These are phyloP conservation scores for Aureobasidium sp. DNA, from an alignment of 2,329 filamentous ascomycete species.

Conservation along the genomic window DNA sequence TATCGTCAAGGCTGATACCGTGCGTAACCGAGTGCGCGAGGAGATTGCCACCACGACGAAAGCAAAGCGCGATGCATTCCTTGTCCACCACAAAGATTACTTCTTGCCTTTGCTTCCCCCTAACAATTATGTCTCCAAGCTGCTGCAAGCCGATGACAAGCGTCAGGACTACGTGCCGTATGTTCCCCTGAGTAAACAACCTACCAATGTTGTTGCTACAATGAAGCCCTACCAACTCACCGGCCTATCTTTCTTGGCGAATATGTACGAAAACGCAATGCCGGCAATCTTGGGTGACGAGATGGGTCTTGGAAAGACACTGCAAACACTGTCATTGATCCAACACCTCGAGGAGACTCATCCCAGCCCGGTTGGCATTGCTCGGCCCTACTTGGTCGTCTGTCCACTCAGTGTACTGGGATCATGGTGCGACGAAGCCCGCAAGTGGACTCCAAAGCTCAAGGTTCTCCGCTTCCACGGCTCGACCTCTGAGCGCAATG, in stretches of 20 bases:
- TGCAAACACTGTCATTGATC: conserved; percentile 45
- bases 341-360: conserved; percentile 41
- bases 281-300: conserved; percentile 44
- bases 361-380: conserved; percentile 31
- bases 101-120: conserved; percentile 43
- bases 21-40: conserved; percentile 35
- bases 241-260: conserved; percentile 44
- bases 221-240: conserved; percentile 48
- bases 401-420: conserved; percentile 46
- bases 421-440: conserved; percentile 43
- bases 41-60: conserved; percentile 38
- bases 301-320: conserved; percentile 46
- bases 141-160: conserved; percentile 23
- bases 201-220: conserved; percentile 38
- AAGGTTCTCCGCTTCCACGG: conserved; percentile 45
- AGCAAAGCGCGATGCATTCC: conserved; percentile 40
- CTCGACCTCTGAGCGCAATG: conserved; percentile 35
- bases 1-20: conserved; percentile 29
- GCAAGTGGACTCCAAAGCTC: conserved; percentile 43
- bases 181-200: conserved; percentile 37
- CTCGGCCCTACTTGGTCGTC: conserved; percentile 40
- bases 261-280: conserved; percentile 40
- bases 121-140: conserved; percentile 38
- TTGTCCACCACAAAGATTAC: conserved; percentile 38
- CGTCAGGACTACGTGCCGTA: conserved; percentile 29